Conservation (phyloP, 169 alveolate species). For the Plasmodium billcollinsi region DNA sequence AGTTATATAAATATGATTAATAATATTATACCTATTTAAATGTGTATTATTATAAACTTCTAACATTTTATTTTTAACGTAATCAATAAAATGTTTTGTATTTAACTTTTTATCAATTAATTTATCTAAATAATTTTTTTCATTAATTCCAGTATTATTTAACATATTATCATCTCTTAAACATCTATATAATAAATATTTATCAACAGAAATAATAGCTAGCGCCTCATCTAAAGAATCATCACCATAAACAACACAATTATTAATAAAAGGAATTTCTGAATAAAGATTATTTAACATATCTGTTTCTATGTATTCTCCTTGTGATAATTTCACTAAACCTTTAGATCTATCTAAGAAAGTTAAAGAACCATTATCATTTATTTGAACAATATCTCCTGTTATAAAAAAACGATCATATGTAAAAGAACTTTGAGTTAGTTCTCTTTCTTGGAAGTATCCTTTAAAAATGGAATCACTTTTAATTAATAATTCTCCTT, state of each 20-base stretch:
- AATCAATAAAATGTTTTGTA: constrained; percentile 3
- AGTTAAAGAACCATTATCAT: constrained; percentile 90
- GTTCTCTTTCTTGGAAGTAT: constrained; percentile 91
- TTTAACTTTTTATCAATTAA: constrained; percentile 5
- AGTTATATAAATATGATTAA: constrained; percentile 29
- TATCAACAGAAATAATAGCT: constrained; percentile 42
- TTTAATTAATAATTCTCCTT: constrained; percentile 94
- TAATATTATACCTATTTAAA: constrained; percentile 18
- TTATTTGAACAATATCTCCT: constrained; percentile 94
- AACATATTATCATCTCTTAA: constrained; percentile 20
- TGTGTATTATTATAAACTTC: constrained; percentile 29
- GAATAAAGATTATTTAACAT: constrained; percentile 43
- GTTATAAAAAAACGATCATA: constrained; percentile 93
- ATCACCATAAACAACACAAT: constrained; percentile 74
- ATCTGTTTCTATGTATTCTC: constrained; percentile 93
- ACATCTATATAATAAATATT: constrained; percentile 11
- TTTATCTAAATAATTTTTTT: not conserved
- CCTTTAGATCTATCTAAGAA: constrained; percentile 95
- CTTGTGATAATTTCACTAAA: constrained; percentile 95
- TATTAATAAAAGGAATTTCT: constrained; percentile 15
- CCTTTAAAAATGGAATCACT: constrained; percentile 92
- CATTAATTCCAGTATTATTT: not conserved
- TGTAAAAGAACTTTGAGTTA: constrained; percentile 88
- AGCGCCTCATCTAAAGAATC: constrained; percentile 58
- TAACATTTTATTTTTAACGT: constrained; percentile 33